Base-by-base conservation (phyloP, 1,284 basidiomycete genomes). In the Apiotrichum akiyoshidainum region DNA sequence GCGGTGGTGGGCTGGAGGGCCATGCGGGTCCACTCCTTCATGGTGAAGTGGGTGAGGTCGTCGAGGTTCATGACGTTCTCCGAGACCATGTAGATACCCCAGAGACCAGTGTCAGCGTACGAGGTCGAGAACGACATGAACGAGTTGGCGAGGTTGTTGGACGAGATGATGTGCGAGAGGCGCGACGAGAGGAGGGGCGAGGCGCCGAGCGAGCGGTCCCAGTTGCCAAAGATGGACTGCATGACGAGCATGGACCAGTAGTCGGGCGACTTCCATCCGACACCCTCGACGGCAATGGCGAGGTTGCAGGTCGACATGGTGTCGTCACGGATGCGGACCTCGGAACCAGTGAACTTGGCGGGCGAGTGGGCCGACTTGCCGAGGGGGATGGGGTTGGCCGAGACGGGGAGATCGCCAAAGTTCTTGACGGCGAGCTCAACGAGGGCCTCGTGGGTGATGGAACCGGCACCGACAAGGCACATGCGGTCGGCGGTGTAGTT, bases 121-220 rank as follows among this genome's bases (percentile, higher is more conserved):
- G 90, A 94, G 13, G 96, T 99, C 44, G 92, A 96, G 87, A 99
- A 99, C 65, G 90, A 92, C 92, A 98, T 96, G 87, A 91, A 99
- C 67, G 89, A 93, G 84, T 99, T 99, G 73, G 96, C 95, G 74
- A 99, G 89, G 83, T 92, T 92, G 86, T 98, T 89, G 64, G 84
- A 83, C 50, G 92, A 92, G 73, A 99, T 83, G 77, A 93, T 89
- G 80, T 95, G 89, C 51, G 89, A 92, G 61, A 99, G 87, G 60
- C 88, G 87, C 58, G 92, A 96, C 64, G 90, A 92, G 68, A 96
- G 86, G 59, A 97, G 83, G 41, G 92, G 85, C 13, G 90, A 88
- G 49, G 92, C 87, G 68, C 95, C 95, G 70, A 99, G 87, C 59
- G 89, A 91, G 71, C 96, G 89, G 79, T 99, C 96, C 96, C 96